Base-by-base conservation (phyloP, 2,329 filamentous ascomycete species). In the Metarhizium album region DNA sequence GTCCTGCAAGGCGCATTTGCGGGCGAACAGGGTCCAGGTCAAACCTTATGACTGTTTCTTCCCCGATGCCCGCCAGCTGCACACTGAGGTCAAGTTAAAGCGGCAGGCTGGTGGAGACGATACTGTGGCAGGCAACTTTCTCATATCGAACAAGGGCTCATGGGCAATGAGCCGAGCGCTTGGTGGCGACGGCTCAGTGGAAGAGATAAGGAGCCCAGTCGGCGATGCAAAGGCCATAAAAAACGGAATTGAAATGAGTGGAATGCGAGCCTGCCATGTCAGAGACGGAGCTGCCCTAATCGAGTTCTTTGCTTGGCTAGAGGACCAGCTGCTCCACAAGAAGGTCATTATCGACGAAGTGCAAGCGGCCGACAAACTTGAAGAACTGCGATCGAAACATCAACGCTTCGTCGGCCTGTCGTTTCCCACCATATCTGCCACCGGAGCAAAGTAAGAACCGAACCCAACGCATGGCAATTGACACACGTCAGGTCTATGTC, bases 221-320 rank as follows among this genome's bases (percentile, higher is more conserved):
- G 84, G 83, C 4, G 90, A 96, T 67, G 82, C 90, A 35, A 98
- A 98, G 71, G 90, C 93, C 7, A 75, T 97, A 65, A 98, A 98
- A 72, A 98, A 96, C 59, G 82, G 88, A 51, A 83, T 80, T 0
- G 93, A 98, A 66, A 73, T 96, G 43, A 82, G 88, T 60, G 93
- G 93, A 54, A 97, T 98, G 93, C 81, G 90, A 54, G 80, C 86
- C 52, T 97, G 93, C 64, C 93, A 98, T 64, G 82, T 97, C 58
- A 83, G 93, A 56, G 93, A 98, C 62, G 93, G 93, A 45, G 90
- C 89, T 45, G 91, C 93, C 2, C 69, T 97, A 54, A 90, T 82
- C 51, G 83, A 95, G 64, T 98, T 90, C 66, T 96, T 98, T 66
- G 89, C 93, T 13, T 98, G 93, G 93, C 78, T 98, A 3, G 93